Evolutionary conservation across 1,139 yeast genomes (phyloP), one percentile per base, ranked within the genome.

Genomic region (Scheffersomyces cryptocercus): DNA sequence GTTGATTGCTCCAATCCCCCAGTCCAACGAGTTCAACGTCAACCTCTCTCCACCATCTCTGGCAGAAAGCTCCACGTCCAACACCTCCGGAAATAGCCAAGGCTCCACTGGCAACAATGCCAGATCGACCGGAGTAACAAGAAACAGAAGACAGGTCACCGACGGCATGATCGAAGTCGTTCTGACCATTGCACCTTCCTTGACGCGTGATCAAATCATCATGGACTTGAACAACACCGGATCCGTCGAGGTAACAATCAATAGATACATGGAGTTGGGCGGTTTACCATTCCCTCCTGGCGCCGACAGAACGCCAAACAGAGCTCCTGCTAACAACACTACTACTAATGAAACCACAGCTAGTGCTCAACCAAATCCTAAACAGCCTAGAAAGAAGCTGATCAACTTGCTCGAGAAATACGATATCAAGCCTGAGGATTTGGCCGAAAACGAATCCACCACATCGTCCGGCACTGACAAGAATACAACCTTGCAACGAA

Each of bases 131-230:
- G 40, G 49, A 61, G 56, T 38, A 50, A 39, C 52, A 56, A 54
- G 65, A 43, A 41, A 64, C 13, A 68, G 79, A 43, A 79, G 96
- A 43, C 75, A 70, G 3, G 86, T 87, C n/a, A 85, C 89, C 3
- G 78, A 75, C 9, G 83, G 80, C 49, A 91, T 91, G 98, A 75
- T 91, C 39, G 95, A 87, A 52, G 84, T 88, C 0, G 97, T 91
- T 1, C 88, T 84, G 54, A 81, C 90, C 26, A 73, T 91, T 49
- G 96, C 90, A 0, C 97, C 98, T 1, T 73, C 74, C 29, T 68
- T 88, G 39, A 72, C 88, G 0, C 75, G 67, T 7, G 87, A 78
- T n/a, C 95, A 88, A 61, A 88, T 91, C 48, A 70, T 79, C 47
- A 68, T 73, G 48, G 88, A 82, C 56, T 67, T 80, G 51, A 79